phyloP scores from a whole-genome alignment of 371 early-diverging fungal species.

The Actinomucor elegans region DNA sequence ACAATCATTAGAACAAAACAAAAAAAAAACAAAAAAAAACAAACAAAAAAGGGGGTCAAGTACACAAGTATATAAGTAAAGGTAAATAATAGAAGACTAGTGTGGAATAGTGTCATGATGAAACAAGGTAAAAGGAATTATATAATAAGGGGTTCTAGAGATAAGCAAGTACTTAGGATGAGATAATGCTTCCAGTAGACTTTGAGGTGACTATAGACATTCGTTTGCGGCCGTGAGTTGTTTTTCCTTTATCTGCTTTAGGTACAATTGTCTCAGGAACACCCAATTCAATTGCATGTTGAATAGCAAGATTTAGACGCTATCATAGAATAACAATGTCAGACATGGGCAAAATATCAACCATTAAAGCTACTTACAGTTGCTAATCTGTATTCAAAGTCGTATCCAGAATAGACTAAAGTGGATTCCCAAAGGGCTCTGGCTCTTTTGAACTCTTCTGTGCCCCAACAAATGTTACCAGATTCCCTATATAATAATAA shows the following conservation, averaged over 20 bases:
- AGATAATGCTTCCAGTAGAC: slow-evolving; percentile 7
- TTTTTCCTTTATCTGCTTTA: slow-evolving; percentile 37
- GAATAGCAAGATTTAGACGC: slow-evolving; percentile 48
- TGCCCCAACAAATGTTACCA: slow-evolving; percentile 56
- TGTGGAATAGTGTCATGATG: too few species aligned
- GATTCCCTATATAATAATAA: slow-evolving; percentile 41
- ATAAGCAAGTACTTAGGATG: slow-evolving; percentile 6
- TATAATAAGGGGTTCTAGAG: too few species aligned
- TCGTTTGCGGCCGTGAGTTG: slow-evolving; percentile 45
- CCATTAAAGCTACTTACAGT: slow-evolving; percentile 28
- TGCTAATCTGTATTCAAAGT: slow-evolving; percentile 57
- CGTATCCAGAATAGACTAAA: slow-evolving; percentile 44
- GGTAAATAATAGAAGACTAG: too few species aligned
- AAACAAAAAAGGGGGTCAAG: too few species aligned
- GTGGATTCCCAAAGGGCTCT: slow-evolving; percentile 55
- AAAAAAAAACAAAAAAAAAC: too few species aligned
- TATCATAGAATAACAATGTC: slow-evolving; percentile 4
- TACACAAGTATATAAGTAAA: too few species aligned
- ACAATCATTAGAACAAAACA: too few species aligned
- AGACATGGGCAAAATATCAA: too few species aligned
- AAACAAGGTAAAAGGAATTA: too few species aligned
- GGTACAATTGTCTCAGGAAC: slow-evolving; percentile 29
- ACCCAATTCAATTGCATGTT: slow-evolving; percentile 46
- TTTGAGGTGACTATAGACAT: slow-evolving; percentile 30
- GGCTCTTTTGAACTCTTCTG: slow-evolving; percentile 46